Evolutionary conservation across 2,329 filamentous ascomycete species (phyloP).

Genomic region (Lachnellula subtilissima): DNA sequence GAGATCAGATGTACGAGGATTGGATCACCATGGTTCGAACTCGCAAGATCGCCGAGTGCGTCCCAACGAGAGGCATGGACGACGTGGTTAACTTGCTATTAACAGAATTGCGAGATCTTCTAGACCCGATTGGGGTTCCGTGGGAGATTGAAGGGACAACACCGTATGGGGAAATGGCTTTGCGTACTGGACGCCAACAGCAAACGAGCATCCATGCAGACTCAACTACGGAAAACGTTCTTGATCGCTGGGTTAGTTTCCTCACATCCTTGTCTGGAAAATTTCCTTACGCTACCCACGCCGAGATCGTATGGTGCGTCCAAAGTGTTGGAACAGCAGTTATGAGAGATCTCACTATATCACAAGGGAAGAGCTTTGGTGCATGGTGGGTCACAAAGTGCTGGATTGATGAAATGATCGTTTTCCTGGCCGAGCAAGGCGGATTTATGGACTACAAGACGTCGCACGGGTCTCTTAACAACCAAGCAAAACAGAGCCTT

Average conservation of each 20-base stretch:
- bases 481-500: slow-evolving; percentile 18
- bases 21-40: slow-evolving; percentile 67
- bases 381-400: slow-evolving; percentile 95
- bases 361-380: slow-evolving; percentile 75
- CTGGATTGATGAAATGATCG: slow-evolving; percentile 90
- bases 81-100: slow-evolving; percentile 60
- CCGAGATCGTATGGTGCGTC: slow-evolving; percentile 71
- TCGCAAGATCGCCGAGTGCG: slow-evolving; percentile 58
- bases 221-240: slow-evolving; percentile 56
- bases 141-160: slow-evolving; percentile 61
- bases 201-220: slow-evolving; percentile 35
- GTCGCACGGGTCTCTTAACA: slow-evolving; percentile 32
- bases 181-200: slow-evolving; percentile 42
- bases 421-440: slow-evolving; percentile 83
- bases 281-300: slow-evolving; percentile 69
- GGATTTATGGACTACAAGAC: slow-evolving; percentile 69
- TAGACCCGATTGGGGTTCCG: slow-evolving; percentile 62
- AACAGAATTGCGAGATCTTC: slow-evolving; percentile 62
- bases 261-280: slow-evolving; percentile 61
- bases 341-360: slow-evolving; percentile 75
- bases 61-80: slow-evolving; percentile 61
- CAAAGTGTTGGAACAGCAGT: slow-evolving; percentile 71
- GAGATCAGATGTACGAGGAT: slow-evolving; percentile 93
- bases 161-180: slow-evolving; percentile 53
- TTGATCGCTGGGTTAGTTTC: slow-evolving; percentile 75